Evolutionary conservation across 1,139 yeast species (phyloP).

Genomic region (Arxiozyma slooffiae): DNA sequence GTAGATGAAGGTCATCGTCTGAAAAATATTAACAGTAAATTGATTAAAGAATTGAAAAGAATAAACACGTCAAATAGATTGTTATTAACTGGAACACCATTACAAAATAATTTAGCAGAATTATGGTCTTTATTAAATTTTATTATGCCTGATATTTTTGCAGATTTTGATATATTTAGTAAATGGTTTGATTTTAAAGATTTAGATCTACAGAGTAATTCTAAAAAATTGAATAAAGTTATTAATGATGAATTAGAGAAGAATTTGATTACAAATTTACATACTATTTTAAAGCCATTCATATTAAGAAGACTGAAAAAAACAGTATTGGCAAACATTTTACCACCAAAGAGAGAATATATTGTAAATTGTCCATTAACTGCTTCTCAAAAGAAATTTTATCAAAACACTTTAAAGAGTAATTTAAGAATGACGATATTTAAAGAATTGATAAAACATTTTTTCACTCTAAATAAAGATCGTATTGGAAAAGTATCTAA

Average conservation of each 20-base stretch:
- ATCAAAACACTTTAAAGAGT: constrained; percentile 47
- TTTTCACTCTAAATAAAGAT: constrained; percentile 32
- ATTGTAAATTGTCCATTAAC: constrained; percentile 65
- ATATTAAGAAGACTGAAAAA: constrained; percentile 69
- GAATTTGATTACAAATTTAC: constrained; percentile 62
- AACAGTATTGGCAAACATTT: constrained; percentile 47
- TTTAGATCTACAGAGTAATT: constrained; percentile 33
- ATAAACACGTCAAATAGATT: constrained; percentile 60
- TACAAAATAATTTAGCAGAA: constrained; percentile 81
- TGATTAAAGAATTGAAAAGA: constrained; percentile 60
- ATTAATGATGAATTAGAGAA: constrained; percentile 56
- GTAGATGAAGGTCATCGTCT: constrained; percentile 96
- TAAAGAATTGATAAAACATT: constrained; percentile 40
- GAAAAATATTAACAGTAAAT: constrained; percentile 68
- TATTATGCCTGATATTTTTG: constrained; percentile 83
- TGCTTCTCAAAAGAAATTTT: constrained; percentile 51
- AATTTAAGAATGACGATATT: constrained; percentile 37
- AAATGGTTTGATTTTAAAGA: constrained; percentile 81
- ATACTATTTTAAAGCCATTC: constrained; percentile 82
- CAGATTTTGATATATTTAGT: constrained; percentile 79
- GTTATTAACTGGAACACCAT: constrained; percentile 83
- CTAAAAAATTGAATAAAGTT: constrained; percentile 33
- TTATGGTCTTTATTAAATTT: constrained; percentile 85
- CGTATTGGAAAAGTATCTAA: constrained; percentile 28
- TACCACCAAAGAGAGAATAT: constrained; percentile 88